Percentiles rank a stretch among this genome's conserved stretches.
These are phyloP conservation scores for Mimosa bimucronata DNA, from an alignment of 306 rosid species.

Conservation along the genomic window DNA sequence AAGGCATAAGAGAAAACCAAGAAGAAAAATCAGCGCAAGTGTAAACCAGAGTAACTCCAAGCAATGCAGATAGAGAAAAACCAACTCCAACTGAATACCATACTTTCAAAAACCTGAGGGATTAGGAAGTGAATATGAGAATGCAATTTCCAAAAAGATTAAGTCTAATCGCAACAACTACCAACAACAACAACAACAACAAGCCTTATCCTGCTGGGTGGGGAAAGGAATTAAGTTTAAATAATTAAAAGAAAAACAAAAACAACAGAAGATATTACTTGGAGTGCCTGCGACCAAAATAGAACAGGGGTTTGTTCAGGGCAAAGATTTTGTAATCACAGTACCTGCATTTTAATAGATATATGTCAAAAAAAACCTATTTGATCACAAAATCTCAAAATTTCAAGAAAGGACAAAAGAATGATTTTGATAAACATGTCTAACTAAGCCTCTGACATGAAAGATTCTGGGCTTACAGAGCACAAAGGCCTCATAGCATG, in stretches of 20 bases:
- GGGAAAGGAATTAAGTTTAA: not conserved
- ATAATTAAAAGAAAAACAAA: not conserved
- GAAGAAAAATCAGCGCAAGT: not conserved
- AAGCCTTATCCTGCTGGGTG: too few relatives aligned
- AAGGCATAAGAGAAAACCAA: not conserved
- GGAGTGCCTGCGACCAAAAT: slow-evolving; percentile 55
- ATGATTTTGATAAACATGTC: not conserved
- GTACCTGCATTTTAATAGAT: slow-evolving; percentile 34
- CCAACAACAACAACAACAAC: too few relatives aligned
- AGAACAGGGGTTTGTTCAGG: slow-evolving; percentile 61
- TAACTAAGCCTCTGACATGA: not conserved
- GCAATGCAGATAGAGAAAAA: slow-evolving; percentile 55
- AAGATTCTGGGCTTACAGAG: not conserved
- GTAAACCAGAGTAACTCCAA: slow-evolving; percentile 52
- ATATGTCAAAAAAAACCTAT: not conserved
- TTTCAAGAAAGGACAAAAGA: not conserved
- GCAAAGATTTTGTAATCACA: slow-evolving; percentile 59
- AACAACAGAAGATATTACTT: slow-evolving; percentile 30
- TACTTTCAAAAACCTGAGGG: slow-evolving; percentile 42
- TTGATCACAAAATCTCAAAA: too few relatives aligned
- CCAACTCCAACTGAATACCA: slow-evolving; percentile 81
- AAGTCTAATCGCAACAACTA: too few relatives aligned
- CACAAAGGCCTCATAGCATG: not conserved
- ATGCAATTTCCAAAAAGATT: not conserved
- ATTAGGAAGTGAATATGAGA: not conserved